Evolutionary conservation across 371 early-diverging fungal species (phyloP).

Genomic region (Rhizopus microsporus): DNA sequence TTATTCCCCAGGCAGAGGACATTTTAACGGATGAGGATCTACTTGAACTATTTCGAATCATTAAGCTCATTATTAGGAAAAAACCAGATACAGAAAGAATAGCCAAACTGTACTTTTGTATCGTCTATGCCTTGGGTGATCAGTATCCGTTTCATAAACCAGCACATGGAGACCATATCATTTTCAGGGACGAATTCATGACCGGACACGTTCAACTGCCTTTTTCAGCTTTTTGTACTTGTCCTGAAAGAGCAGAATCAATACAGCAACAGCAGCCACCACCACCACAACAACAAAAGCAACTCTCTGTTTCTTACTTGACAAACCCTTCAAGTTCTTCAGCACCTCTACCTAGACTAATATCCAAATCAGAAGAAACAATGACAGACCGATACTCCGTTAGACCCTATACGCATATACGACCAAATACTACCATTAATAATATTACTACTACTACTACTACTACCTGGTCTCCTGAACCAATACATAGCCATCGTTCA

Average conservation of each 20-base stretch:
- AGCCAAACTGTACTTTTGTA: conserved; percentile 48
- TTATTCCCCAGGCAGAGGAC: conserved; percentile 46
- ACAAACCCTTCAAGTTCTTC: conserved; percentile 18
- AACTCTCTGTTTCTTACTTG: conserved; percentile 38
- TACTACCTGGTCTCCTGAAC: conserved; percentile 21
- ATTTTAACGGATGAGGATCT: conserved; percentile 51
- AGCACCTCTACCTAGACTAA: conserved; percentile 9
- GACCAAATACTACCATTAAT: conserved; percentile 6
- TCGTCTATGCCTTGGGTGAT: conserved; percentile 48
- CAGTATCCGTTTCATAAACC: conserved; percentile 40
- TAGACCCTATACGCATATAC: conserved; percentile 23
- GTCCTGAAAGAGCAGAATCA: conserved; percentile 18
- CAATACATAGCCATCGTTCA: not conserved
- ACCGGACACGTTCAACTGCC: conserved; percentile 20
- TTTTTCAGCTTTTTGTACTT: conserved; percentile 5
- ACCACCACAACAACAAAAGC: conserved; percentile 17
- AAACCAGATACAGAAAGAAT: conserved; percentile 39
- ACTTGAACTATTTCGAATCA: conserved; percentile 45
- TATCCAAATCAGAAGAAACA: conserved; percentile 10
- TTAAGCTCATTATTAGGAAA: conserved; percentile 43
- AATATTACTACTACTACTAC: too few relatives aligned
- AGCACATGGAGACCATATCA: conserved; percentile 32
- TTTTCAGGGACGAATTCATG: conserved; percentile 31
- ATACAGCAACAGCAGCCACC: conserved; percentile 11
- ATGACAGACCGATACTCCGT: conserved; percentile 28